Evolutionary conservation across 495 filamentous ascomycete species (phyloP).

Genomic region (Pyrenula massariospora): DNA sequence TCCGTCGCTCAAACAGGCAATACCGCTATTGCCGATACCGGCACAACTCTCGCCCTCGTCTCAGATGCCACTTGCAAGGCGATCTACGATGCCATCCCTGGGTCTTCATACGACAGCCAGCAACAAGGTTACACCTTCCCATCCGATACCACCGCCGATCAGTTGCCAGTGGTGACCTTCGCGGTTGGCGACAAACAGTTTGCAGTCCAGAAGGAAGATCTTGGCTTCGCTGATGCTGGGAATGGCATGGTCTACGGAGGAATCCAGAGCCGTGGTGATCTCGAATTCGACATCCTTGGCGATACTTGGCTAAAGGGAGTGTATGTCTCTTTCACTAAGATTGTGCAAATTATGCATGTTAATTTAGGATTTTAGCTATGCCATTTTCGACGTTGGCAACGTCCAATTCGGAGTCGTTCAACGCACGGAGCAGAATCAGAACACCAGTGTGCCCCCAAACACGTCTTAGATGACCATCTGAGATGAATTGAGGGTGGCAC

Average conservation of each 20-base stretch:
- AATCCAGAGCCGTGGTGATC: conserved; percentile 57
- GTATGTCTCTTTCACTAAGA: conserved; percentile 27
- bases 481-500: no score
- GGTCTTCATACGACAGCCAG: conserved; percentile 45
- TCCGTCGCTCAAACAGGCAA: conserved; percentile 45
- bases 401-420: conserved; percentile 58
- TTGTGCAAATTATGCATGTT: not conserved
- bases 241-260: conserved; percentile 57
- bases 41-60: conserved; percentile 61
- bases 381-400: conserved; percentile 72
- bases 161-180: conserved; percentile 57
- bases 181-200: conserved; percentile 58
- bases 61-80: conserved; percentile 53
- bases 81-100: conserved; percentile 61
- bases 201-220: conserved; percentile 57
- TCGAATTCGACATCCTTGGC: conserved; percentile 63
- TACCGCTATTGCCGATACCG: conserved; percentile 72
- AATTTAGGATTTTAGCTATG: not conserved
- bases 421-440: conserved; percentile 46
- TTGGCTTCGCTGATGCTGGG: conserved; percentile 52
- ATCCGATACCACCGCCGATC: conserved; percentile 33
- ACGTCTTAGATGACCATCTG: no score
- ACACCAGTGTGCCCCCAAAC: conserved; percentile 7
- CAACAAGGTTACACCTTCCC: conserved; percentile 66
- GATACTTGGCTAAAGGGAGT: conserved; percentile 65